Base-by-base conservation (phyloP, 1,284 basidiomycete genomes). In the Omphalotus olearius region DNA sequence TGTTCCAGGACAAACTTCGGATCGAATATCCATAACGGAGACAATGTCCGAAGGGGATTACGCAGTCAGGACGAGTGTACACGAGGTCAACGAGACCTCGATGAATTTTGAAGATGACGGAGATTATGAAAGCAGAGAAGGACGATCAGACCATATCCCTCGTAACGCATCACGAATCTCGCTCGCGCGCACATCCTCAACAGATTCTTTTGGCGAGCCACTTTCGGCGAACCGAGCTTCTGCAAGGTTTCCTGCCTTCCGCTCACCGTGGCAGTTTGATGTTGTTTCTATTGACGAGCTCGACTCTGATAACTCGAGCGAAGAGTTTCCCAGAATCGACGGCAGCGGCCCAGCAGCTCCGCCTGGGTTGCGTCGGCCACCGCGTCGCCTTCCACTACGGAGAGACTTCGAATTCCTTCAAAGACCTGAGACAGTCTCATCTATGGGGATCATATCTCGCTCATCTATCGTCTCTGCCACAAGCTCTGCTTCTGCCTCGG, bases 351-450 rank as follows among this genome's bases (percentile, higher is more conserved):
- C 70, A 38, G 47, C 68, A 20, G 59, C 61, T 10, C 78, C 79
- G 1, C 76, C 80, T 14, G 85, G 85, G 11, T 64, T 85, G 45
- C 72, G 74, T 53, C 80, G 76, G 56, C 67, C 72, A 7, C 68
- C 74, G 38, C 75, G 81, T 25, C 80, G 80, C 54, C 68, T 90
- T 35, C 87, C 88, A 0, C 73, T 81, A 37, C 78, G 87, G 2
- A 79, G 85, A 16, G 86, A 89, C 55, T 88, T 91, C 56, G 85
- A 90, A 64, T 88, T 90, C 59, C 78, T 89, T 17, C 74, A 80
- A 9, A 70, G 80, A 26, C 83, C 86, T 16, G 84, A 87, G 54
- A 84, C 77, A 46, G 85, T 88, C 11, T 89, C 86, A 3, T 91
- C 88, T 39, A 80, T 91, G 78, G 84, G 84, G 11, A 79, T 87